These are phyloP conservation scores for Candida railenensis DNA, from an alignment of 805 yeast genomes.

Conservation along the genomic window DNA sequence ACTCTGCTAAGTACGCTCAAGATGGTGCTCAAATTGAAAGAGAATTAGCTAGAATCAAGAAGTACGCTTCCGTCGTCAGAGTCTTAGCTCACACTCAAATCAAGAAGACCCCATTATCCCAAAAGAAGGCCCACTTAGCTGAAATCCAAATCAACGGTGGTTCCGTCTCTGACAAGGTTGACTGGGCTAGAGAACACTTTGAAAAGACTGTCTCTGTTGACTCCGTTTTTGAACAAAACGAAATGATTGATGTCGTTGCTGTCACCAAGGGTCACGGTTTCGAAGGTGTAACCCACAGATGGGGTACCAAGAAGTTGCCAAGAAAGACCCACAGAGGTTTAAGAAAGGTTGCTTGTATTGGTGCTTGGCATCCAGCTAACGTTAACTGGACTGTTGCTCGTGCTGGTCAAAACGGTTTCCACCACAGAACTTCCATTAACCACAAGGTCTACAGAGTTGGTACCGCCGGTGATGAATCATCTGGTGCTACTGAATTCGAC, in stretches of 20 bases:
- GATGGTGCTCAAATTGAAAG: constrained; percentile 85
- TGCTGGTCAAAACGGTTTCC: constrained; percentile 99
- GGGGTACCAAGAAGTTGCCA: constrained; percentile 99
- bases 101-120: constrained; percentile 98
- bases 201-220: constrained; percentile 97
- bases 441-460: constrained; percentile 99
- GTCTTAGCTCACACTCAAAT: constrained; percentile 99
- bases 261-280: constrained; percentile 99
- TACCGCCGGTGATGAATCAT: constrained; percentile 89
- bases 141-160: constrained; percentile 99
- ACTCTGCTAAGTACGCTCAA: constrained; percentile 96
- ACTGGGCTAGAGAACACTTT: constrained; percentile 98
- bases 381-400: constrained; percentile 99
- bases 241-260: constrained; percentile 97
- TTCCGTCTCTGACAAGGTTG: constrained; percentile 93
- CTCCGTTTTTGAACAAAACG: constrained; percentile 97
- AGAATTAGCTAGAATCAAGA: constrained; percentile 97
- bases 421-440: constrained; percentile 99
- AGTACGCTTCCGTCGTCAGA: constrained; percentile 98
- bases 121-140: constrained; percentile 99
- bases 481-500: constrained; percentile 97
- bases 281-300: constrained; percentile 99
- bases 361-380: constrained; percentile 99
- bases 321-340: constrained; percentile 99
- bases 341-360: constrained; percentile 99